Conservation (phyloP, 129 eudicot genomes). For the Pseudognaphalium luteoalbum region DNA sequence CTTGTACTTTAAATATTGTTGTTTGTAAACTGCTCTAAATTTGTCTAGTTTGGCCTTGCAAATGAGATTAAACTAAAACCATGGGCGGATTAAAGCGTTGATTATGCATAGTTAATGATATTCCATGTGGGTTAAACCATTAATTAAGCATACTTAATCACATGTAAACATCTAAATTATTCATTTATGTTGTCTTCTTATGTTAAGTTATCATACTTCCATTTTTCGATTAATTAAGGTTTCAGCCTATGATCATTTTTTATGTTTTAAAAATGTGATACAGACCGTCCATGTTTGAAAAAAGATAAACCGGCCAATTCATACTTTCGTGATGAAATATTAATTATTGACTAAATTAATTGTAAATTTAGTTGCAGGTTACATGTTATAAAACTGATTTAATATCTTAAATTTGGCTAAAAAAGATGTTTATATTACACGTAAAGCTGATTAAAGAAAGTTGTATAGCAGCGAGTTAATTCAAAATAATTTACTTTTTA, state of each 20-base stretch:
- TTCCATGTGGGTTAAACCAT: not conserved
- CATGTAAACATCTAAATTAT: not conserved
- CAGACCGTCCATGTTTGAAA: too few species aligned
- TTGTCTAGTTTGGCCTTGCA: not conserved
- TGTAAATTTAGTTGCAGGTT: constrained; percentile 27
- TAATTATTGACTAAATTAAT: constrained; percentile 24
- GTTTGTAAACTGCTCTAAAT: constrained; percentile 4
- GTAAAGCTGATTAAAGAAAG: too few species aligned
- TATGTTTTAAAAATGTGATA: not conserved
- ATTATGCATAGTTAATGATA: too few species aligned
- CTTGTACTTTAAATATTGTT: constrained; percentile 3
- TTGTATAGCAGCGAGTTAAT: too few species aligned
- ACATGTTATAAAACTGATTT: not conserved
- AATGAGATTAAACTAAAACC: not conserved
- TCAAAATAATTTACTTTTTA: too few species aligned
- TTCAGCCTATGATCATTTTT: not conserved
- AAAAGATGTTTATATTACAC: too few species aligned
- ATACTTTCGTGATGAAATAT: not conserved
- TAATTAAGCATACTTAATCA: constrained; percentile 12
- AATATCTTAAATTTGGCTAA: too few species aligned
- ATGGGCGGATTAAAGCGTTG: constrained; percentile 12
- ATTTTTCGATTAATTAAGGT: not conserved
- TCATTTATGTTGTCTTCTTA: not conserved
- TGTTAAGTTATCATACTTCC: not conserved
- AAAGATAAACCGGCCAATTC: too few species aligned